Evolutionary conservation across 768 basidiomycete genomes (phyloP).

Genomic region (Pleurotus cornucopiae): DNA sequence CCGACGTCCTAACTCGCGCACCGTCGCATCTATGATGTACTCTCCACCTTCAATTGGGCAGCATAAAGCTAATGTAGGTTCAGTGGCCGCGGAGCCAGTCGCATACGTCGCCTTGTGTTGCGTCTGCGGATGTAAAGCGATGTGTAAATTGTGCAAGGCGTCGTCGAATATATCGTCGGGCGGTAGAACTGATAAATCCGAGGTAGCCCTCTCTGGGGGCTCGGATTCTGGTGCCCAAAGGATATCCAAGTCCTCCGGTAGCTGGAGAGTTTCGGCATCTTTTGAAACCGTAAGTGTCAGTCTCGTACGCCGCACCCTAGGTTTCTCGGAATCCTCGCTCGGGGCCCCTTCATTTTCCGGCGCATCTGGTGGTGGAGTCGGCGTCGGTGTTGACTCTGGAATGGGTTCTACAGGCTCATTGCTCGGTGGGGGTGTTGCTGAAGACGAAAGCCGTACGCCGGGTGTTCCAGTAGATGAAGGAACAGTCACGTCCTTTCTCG

Average conservation of each 20-base stretch:
- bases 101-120: constrained; percentile 69
- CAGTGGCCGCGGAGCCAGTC: constrained; percentile 45
- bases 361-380: constrained; percentile 6
- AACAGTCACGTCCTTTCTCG: constrained; percentile 8
- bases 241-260: constrained; percentile 56
- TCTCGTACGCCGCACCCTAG: constrained; percentile 35
- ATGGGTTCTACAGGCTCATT: constrained; percentile 7
- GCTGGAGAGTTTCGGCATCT: constrained; percentile 39
- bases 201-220: constrained; percentile 21
- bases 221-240: constrained; percentile 59
- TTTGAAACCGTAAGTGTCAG: constrained; percentile 25
- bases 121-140: constrained; percentile 77
- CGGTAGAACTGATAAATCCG: constrained; percentile 42
- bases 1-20: constrained; percentile 69
- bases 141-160: constrained; percentile 67
- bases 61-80: constrained; percentile 83
- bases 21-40: constrained; percentile 74
- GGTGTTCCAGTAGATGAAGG: neutral
- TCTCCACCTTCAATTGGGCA: constrained; percentile 86
- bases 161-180: constrained; percentile 76
- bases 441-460: constrained; percentile 15
- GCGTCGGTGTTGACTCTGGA: constrained; percentile 10
- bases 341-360: constrained; percentile 15
- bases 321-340: constrained; percentile 40
- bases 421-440: constrained; percentile 11